Evolutionary conservation across 345 rosid genomes (phyloP), one percentile per base, ranked within the genome.

Genomic region (Anacardium occidentale): DNA sequence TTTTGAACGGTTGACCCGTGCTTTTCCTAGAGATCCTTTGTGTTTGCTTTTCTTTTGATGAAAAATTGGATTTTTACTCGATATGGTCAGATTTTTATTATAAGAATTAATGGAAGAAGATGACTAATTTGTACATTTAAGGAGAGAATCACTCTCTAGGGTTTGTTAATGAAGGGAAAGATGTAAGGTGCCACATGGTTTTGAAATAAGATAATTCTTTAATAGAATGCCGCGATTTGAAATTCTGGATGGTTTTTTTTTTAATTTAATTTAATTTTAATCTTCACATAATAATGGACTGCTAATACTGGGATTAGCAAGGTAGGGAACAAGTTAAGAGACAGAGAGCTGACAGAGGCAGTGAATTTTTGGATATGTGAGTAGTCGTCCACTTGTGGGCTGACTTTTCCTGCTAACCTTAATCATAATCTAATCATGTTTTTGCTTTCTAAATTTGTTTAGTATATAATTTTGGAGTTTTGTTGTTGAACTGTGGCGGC

Each of bases 371-470:
- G 78, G 93, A 84, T 83, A 81, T 71, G 81, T 73, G 93, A 80
- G 91, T 75, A 81, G 91, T 83, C 91, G 92, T 90, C 88, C 76
- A 68, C 80, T 85, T 90, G 91, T 79, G 96, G 86, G 96, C 93
- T 91, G 98, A 95, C 97, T 89, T 90, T 80, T 84, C 77, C 84
- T 81, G 80, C 76, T 53, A 74, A 76, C 74, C 80, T 81, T 94
- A 88, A 95, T 95, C 92, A 95, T 92, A 94, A 85, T 94, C 96
- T 90, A 94, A 94, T 92, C 69, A 91, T 94, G 85, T 82, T 63
- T 66, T 80, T 75, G 78, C 85, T 75, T 83, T 82, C 78, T 63
- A 72, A 52, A 60, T 76, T 88, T 69, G 76, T 82, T 89, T 85
- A 90, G 63, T 66, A 74, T 80, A 61, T 32, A 53, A 53, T 22